Conservation (phyloP, 2,329 filamentous ascomycete genomes). For the Talaromyces rugulosus region DNA sequence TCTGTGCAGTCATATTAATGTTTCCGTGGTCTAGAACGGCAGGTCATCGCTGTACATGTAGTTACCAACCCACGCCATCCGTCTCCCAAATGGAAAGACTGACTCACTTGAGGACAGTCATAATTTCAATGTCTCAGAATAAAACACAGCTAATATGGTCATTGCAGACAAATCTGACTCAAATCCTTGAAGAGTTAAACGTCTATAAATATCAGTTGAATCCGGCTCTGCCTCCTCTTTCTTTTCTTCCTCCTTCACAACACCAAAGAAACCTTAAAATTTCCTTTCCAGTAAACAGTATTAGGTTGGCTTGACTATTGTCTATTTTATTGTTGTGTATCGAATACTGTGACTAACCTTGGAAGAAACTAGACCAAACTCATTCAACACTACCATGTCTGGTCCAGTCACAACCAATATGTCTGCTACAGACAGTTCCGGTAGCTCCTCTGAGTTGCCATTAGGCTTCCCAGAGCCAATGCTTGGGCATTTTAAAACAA, state of each 20-base stretch:
- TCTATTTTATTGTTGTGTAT: background rate
- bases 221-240: no score
- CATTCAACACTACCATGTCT: background rate
- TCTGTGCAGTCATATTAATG: background rate
- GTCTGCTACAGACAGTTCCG: no score
- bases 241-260: no score
- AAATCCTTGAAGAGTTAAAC: background rate
- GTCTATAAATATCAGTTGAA: background rate
- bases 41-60: no score
- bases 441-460: no score
- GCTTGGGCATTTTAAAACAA: no score
- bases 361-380: background rate
- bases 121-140: background rate
- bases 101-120: background rate
- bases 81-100: background rate
- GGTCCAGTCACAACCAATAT: background rate
- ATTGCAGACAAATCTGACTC: background rate
- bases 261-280: no score
- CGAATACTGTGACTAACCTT: background rate
- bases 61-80: background rate
- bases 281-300: background rate
- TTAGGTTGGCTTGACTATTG: background rate
- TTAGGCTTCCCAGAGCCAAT: no score
- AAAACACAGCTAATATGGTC: background rate
- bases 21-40: no score